Conservation (phyloP, 352 stramenopile species). For the Albugo candida region DNA sequence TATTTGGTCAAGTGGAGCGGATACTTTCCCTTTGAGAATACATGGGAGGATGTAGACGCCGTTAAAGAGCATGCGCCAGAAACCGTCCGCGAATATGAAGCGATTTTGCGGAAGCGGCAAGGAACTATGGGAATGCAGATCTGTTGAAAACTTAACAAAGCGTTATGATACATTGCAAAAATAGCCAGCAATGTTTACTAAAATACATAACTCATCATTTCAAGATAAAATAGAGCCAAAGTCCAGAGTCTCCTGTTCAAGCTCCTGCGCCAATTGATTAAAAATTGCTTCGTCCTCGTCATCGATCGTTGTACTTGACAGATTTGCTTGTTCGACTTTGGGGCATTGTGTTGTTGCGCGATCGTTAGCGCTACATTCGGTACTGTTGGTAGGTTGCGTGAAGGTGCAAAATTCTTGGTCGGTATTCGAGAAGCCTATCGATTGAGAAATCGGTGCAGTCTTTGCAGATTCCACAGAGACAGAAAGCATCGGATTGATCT, state of each 20-base stretch:
- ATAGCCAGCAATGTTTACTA: too few relatives aligned
- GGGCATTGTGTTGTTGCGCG: background rate
- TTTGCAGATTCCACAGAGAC: background rate
- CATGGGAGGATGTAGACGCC: constrained; percentile 30
- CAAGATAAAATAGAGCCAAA: constrained; percentile 10
- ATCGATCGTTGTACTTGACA: constrained; percentile 1
- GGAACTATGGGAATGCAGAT: background rate
- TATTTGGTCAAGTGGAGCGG: constrained; percentile 52
- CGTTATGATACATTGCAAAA: too few relatives aligned
- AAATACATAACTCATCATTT: too few relatives aligned
- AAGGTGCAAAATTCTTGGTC: too few relatives aligned
- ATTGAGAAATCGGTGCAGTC: background rate
- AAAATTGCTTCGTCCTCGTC: constrained; percentile 28
- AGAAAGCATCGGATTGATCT: too few relatives aligned
- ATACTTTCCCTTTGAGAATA: constrained; percentile 42
- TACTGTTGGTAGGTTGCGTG: background rate
- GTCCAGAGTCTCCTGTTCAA: constrained; percentile 18
- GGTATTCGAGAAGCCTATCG: background rate
- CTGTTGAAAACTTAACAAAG: too few relatives aligned
- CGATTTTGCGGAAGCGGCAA: background rate
- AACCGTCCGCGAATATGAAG: constrained; percentile 27
- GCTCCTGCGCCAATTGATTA: constrained; percentile 18
- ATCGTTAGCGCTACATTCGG: background rate
- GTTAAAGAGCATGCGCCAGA: constrained; percentile 26
- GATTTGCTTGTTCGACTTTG: background rate